Evolutionary conservation across 371 early-diverging fungal genomes (phyloP).

Genomic region (Lichtheimia ramosa): DNA sequence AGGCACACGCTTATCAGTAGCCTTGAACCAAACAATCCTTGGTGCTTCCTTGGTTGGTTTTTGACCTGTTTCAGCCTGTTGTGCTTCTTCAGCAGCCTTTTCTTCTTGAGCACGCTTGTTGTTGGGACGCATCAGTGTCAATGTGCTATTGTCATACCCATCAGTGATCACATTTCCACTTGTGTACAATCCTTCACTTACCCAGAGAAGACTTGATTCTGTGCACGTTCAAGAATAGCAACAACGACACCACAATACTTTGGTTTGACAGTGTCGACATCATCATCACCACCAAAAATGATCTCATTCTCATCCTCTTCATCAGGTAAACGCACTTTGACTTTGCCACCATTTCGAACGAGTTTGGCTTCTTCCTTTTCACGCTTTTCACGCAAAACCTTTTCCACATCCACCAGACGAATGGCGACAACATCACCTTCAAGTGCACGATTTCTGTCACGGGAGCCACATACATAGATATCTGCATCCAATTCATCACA

Average conservation of each 20-base stretch:
- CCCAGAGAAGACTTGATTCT: slow-evolving; percentile 64
- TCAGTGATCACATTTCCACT: no score
- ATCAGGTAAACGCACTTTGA: slow-evolving; percentile 34
- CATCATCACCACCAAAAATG: slow-evolving; percentile 51
- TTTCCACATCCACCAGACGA: slow-evolving; percentile 65
- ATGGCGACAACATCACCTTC: slow-evolving; percentile 86
- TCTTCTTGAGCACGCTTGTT: slow-evolving; percentile 50
- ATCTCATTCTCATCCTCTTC: slow-evolving; percentile 47
- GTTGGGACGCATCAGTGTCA: slow-evolving; percentile 55
- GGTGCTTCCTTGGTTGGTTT: slow-evolving; percentile 23
- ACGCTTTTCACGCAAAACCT: slow-evolving; percentile 53
- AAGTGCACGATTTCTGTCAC: slow-evolving; percentile 80
- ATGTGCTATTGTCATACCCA: slow-evolving; percentile 22
- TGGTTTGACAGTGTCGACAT: slow-evolving; percentile 50
- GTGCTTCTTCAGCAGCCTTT: slow-evolving; percentile 16
- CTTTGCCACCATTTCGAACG: slow-evolving; percentile 46
- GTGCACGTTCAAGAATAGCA: slow-evolving; percentile 61
- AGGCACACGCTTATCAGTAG: slow-evolving; percentile 77
- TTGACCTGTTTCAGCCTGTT: slow-evolving; percentile 1
- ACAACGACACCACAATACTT: slow-evolving; percentile 65
- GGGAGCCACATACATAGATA: slow-evolving; percentile 74
- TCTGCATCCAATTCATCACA: slow-evolving; percentile 63
- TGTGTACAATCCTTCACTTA: slow-evolving; percentile 5
- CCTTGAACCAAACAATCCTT: slow-evolving; percentile 76
- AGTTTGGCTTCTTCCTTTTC: slow-evolving; percentile 48